A percentile compares a stretch with the other conserved stretches of the same genome.
Conservation (phyloP, 2,329 filamentous ascomycete species). For the Cladosporium sp. region DNA sequence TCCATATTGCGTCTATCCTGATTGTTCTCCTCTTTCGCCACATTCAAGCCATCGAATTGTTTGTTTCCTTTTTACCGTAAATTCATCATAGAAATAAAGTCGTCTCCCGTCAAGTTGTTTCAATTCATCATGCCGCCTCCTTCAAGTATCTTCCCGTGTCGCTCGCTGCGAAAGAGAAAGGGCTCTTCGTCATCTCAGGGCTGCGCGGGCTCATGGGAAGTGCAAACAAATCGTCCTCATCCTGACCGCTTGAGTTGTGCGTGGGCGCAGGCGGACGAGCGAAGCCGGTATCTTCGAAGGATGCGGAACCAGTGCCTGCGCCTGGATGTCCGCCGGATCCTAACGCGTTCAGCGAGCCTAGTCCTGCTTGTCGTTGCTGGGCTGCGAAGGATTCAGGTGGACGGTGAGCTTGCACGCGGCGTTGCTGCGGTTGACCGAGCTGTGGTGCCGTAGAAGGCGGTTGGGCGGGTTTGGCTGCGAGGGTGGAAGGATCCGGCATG, state of each 20-base stretch:
- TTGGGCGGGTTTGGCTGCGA: constrained; percentile 41
- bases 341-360: constrained; percentile 45
- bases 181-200: constrained; percentile 79
- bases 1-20: too few relatives aligned
- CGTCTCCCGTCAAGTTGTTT: too few relatives aligned
- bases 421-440: constrained; percentile 8
- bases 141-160: constrained; percentile 35
- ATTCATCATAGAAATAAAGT: too few relatives aligned
- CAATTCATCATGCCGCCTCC: constrained; percentile 12
- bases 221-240: constrained; percentile 79
- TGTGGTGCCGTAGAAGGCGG: constrained; percentile 26
- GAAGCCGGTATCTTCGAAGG: constrained; percentile 15
- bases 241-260: constrained; percentile 28
- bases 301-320: constrained; percentile 29
- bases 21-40: too few relatives aligned
- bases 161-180: constrained; percentile 60
- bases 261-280: constrained; percentile 6
- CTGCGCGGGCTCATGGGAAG: constrained; percentile 81
- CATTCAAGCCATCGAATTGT: too few relatives aligned
- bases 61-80: too few relatives aligned
- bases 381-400: constrained; percentile 36
- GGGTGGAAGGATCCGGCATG: constrained; percentile 30
- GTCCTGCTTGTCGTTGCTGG: constrained; percentile 37
- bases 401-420: constrained; percentile 18
- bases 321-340: constrained; percentile 17